Base-by-base conservation (phyloP, 2,329 filamentous ascomycete species). In the Dactylellina sp. region DNA sequence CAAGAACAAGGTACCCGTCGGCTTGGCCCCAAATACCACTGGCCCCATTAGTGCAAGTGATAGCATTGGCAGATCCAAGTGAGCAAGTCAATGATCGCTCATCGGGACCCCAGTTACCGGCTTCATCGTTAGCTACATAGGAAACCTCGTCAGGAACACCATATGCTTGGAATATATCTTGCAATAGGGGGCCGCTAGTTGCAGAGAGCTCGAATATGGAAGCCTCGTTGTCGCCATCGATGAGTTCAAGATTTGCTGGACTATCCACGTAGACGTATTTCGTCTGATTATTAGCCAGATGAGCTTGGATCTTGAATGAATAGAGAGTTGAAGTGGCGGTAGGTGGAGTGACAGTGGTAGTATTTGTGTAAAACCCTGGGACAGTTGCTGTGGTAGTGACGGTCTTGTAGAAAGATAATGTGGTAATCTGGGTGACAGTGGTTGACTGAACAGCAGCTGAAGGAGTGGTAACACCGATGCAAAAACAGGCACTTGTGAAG, bases 401-500 rank as follows among this genome's bases (percentile, higher is more conserved):
- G 7, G 28, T 32, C 28, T 32, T 4, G 5, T 5, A 32, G 28
- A 52, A 37, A 16, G 57, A 50, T 24, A 18, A 12, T 20, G 56
- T 60, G 7, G 7, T 37, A 3, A 42, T 44, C 7, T 37, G 18
- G 12, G 56, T 60, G 35, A 60, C 35, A 1, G 56, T 60, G 14
- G 42, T 25, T 11, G 25, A 37, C 6, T 75, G 76, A 22, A 28
- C 22, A 4, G 25, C 64, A 1, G 61, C 64, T 32, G 28, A 32
- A 32, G 28, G 28, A 32, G 5, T 32, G 28, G 28, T 32, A 37
- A 79, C 77, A 37, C 79, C 79, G 35, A 75, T 77, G 76, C 79
- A 80, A 1, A 76, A 76, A 76, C 79, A 80, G 4, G 79, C 79
- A 63, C 76, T 78, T 14, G 75, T 65, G 75, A 79, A 80, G 14